Evolutionary conservation across 108 stramenopile species (phyloP), one percentile per base, ranked within the genome.

Genomic region (Nitzschia sp.): DNA sequence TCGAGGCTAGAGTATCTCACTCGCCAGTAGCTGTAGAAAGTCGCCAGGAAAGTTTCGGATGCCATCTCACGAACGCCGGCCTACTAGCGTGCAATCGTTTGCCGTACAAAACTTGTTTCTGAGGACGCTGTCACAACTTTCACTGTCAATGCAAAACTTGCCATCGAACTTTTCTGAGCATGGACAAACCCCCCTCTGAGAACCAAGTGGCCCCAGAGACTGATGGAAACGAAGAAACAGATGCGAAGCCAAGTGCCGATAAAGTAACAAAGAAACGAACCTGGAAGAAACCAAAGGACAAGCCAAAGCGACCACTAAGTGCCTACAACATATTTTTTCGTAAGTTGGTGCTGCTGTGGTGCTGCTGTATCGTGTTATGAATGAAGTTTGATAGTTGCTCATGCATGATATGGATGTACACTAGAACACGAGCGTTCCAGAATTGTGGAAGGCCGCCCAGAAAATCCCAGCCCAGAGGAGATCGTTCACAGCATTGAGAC

Each of bases 191-290:
- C 22, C 61, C 85, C 19, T 58, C 77, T 9, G 70, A 73, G 37
- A 82, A 89, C 62, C 83, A 89, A 21, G 83, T 83, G 34, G 75
- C 82, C 22, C 62, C 53, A 40, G 39, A 43, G 9, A 21, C 61
- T 46, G 43, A 12, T 17, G 57, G 38, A 58, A 58, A 40, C 26
- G 38, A 37, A 2, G 43, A 43, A 2, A 15, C 61, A 3, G 61
- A 62, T 21, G 0, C 61, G 42, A 39, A 62, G 43, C 29, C 25
- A 5, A 44, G 7, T 42, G 42, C 21, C 1, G 61, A 46, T 10
- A 62, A 62, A 24, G 61, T 21, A 11, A 43, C n/a, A 7, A 67
- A 68, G 26, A 65, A 65, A 25, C 58, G 74, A 15, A 63, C 74
- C 7, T 75, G 74, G 74, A 76, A 65, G 48, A 76, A 76, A 24